Percentiles rank a stretch among this genome's conserved stretches.
These are phyloP conservation scores for Xylariaceae sp. DNA, from an alignment of 2,329 filamentous ascomycete genomes.

Conservation along the genomic window DNA sequence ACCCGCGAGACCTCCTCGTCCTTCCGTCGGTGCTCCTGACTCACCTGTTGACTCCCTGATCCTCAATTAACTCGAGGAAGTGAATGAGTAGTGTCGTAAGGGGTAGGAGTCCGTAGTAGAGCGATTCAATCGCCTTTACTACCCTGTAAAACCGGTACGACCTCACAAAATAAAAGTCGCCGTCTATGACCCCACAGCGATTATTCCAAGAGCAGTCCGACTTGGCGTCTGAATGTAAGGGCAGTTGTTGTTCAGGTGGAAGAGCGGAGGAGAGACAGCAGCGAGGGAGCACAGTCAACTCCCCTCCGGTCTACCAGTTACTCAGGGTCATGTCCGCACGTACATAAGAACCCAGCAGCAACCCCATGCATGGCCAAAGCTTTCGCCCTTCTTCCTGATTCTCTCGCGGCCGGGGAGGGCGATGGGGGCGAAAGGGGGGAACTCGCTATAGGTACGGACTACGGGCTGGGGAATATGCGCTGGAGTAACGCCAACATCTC, in stretches of 20 bases:
- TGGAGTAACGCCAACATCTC: not conserved
- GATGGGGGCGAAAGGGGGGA: not conserved
- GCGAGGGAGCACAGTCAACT: too few species aligned
- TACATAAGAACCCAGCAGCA: too few species aligned
- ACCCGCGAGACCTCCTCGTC: not conserved
- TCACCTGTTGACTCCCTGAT: not conserved
- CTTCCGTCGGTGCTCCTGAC: not conserved
- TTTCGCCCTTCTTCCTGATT: too few species aligned
- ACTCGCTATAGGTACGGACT: not conserved
- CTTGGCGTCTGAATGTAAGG: too few species aligned
- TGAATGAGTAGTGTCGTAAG: not conserved
- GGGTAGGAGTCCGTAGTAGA: not conserved
- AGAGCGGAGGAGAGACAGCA: too few species aligned
- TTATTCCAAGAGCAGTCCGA: too few species aligned
- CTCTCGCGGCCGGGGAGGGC: not conserved
- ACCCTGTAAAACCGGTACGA: not conserved
- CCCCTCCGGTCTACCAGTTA: too few species aligned
- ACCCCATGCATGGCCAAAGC: too few species aligned
- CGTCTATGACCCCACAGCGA: too few species aligned
- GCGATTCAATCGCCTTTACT: not conserved
- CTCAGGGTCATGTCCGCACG: too few species aligned
- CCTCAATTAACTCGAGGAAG: not conserved
- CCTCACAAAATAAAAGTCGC: too few species aligned
- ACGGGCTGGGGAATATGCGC: not conserved
- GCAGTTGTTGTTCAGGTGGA: too few species aligned